Evolutionary conservation across 2,329 filamentous ascomycete genomes (phyloP).

Genomic region (Colletotrichum sp.): DNA sequence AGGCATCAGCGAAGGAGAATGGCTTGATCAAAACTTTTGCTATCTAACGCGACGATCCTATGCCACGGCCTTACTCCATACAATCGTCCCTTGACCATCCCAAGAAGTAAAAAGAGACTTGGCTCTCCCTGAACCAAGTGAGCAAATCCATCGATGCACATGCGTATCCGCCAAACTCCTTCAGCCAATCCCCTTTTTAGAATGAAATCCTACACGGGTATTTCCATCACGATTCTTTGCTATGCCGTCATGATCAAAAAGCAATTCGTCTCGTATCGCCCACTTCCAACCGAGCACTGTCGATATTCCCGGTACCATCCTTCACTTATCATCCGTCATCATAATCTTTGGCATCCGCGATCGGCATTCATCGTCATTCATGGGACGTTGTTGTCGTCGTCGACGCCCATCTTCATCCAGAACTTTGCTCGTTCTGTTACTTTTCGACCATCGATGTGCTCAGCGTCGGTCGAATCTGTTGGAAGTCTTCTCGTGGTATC

Average conservation of each 20-base stretch:
- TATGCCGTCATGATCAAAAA: background rate
- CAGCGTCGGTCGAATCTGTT: background rate
- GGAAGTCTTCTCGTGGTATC: background rate
- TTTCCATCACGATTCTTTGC: background rate
- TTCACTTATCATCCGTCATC: background rate
- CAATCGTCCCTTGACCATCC: background rate
- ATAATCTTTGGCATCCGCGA: background rate
- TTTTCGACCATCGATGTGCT: background rate
- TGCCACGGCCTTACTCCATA: background rate
- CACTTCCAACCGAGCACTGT: background rate
- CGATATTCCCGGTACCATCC: background rate
- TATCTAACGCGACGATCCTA: background rate
- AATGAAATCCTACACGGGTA: background rate
- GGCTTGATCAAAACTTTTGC: background rate
- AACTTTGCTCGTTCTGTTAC: background rate
- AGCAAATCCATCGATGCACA: background rate
- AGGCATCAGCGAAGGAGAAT: background rate
- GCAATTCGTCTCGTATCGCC: background rate
- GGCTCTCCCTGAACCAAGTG: background rate
- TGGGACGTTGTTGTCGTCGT: background rate
- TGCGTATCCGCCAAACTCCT: background rate
- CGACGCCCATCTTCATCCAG: background rate
- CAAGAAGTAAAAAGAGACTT: background rate
- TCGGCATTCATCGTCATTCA: background rate
- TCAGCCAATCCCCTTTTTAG: background rate